Base-by-base conservation (phyloP, 768 basidiomycete species). In the Hericium coralloides region DNA sequence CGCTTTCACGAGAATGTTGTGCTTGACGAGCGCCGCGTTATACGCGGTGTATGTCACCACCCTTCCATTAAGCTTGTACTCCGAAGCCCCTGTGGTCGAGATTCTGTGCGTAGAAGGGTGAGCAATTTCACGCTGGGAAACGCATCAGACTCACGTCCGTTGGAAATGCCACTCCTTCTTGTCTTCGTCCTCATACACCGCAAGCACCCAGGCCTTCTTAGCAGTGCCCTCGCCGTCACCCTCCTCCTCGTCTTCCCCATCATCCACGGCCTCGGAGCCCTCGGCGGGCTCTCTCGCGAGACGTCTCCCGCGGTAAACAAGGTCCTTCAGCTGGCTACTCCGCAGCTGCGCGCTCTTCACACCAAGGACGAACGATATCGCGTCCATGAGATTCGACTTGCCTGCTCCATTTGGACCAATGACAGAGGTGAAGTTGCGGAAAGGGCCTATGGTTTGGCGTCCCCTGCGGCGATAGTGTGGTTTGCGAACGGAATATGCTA, bases 321-420 rank as follows among this genome's bases (percentile, higher is more conserved):
- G 78, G 69, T 98, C 97, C 66, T 92, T 95, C 23, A 98, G 76
- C 64, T 98, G 94, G 48, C 91, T 92, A 67, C 90, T 93, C 49
- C 95, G 81, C 37, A 99, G 78, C 61, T 97, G 92, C 2, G 86
- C 89, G 59, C 91, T 94, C 75, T 95, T 93, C 26, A 98, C 89
- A 31, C 97, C 97, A 6, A 99, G 84, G 9, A 98, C 97, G 68
- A 99, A 98, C 3, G 97, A 98, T 62, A 99, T 98, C 53, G 97
- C 97, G 68, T 99, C 97, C 97, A 98, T 98, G 56, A 98, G 83
- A 69, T 99, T 99, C 10, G 93, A 95, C 69, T 99, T 98, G 58
- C 97, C 97, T 0, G 95, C 93, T 57, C 97, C 95, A 86, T 99
- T 98, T 38, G 97, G 95, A 20, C 97, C 97, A 64, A 99, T 98